These are phyloP conservation scores for Xylaria multiplex DNA, from an alignment of 2,329 filamentous ascomycete species.

Conservation along the genomic window DNA sequence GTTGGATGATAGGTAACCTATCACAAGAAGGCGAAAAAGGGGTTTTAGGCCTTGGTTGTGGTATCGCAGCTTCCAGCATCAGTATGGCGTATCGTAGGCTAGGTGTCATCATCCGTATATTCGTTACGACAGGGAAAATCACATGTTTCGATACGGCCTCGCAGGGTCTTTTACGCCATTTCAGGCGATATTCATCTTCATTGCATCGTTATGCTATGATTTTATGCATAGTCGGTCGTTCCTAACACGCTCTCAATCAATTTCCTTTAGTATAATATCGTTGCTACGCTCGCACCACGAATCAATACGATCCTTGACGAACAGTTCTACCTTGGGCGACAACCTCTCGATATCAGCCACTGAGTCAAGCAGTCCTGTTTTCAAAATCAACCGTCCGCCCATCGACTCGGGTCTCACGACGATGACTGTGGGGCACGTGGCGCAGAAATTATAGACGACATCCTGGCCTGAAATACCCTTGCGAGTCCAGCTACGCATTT, in stretches of 20 bases:
- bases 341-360: constrained; percentile 17
- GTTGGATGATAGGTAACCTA: too few species aligned
- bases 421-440: constrained; percentile 27
- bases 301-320: constrained; percentile 29
- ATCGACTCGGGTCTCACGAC: constrained; percentile 13
- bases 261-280: constrained; percentile 19
- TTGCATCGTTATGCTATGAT: too few species aligned
- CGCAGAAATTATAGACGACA: constrained; percentile 28
- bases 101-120: too few species aligned
- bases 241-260: not conserved
- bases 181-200: too few species aligned
- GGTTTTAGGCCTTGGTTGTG: too few species aligned
- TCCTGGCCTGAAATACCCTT: constrained; percentile 26
- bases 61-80: too few species aligned
- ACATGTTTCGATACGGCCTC: too few species aligned
- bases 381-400: constrained; percentile 21
- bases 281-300: constrained; percentile 28
- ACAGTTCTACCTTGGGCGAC: constrained; percentile 19
- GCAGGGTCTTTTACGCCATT: too few species aligned
- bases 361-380: constrained; percentile 23
- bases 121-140: too few species aligned
- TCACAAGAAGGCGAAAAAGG: too few species aligned
- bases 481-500: constrained; percentile 22
- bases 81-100: too few species aligned
- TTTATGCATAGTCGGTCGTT: too few species aligned